These are phyloP conservation scores for Sclerotinia minor DNA, from an alignment of 2,329 filamentous ascomycete species.

Conservation along the genomic window DNA sequence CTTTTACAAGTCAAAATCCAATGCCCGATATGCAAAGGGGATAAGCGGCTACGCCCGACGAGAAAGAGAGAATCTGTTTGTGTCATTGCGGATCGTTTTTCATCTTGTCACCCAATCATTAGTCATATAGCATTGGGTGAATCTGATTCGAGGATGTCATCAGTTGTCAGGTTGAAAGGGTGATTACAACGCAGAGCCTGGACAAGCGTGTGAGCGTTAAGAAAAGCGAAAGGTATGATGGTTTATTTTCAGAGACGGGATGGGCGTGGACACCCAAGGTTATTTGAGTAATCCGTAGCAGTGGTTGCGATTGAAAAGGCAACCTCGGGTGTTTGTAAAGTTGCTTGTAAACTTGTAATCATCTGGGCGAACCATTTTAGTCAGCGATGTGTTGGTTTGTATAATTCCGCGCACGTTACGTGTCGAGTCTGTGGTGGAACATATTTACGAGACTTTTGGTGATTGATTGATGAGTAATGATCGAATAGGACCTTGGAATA, in stretches of 20 bases:
- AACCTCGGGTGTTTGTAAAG: slow-evolving; percentile 7
- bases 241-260: background rate
- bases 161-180: background rate
- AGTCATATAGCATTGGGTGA: background rate
- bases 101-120: slow-evolving; percentile 9
- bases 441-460: slow-evolving; percentile 23
- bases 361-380: slow-evolving; percentile 27
- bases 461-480: slow-evolving; percentile 26
- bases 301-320: slow-evolving; percentile 12
- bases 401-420: slow-evolving; percentile 12
- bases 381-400: slow-evolving; percentile 23
- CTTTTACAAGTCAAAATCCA: background rate
- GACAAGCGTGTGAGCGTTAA: slow-evolving; percentile 8
- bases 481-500: background rate
- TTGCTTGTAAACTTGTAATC: background rate
- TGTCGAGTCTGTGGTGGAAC: slow-evolving; percentile 26
- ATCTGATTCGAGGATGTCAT: slow-evolving; percentile 7
- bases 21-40: slow-evolving; percentile 20
- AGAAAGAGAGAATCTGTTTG: slow-evolving; percentile 10
- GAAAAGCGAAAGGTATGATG: slow-evolving; percentile 11
- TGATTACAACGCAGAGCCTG: slow-evolving; percentile 19
- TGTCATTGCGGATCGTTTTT: background rate
- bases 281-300: slow-evolving; percentile 17
- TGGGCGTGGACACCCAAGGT: slow-evolving; percentile 8
- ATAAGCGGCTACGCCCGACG: slow-evolving; percentile 19